Evolutionary conservation across 2,329 filamentous ascomycete species (phyloP).

Genomic region (Microthyrium microscopicum): DNA sequence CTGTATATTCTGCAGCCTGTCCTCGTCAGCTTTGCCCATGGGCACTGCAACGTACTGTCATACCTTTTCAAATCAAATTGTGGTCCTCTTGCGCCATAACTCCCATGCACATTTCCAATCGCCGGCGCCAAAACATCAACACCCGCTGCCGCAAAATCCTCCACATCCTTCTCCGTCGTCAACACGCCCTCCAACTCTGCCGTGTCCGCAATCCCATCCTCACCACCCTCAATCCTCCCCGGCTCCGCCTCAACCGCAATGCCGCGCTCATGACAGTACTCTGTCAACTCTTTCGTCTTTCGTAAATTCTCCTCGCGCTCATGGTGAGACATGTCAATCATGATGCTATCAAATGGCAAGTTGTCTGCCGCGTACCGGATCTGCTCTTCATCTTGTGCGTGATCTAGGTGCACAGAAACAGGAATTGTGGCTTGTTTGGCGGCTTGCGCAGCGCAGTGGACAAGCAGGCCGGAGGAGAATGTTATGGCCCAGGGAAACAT

Average conservation of each 20-base stretch:
- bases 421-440: slow-evolving; percentile 18
- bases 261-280: slow-evolving; percentile 45
- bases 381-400: slow-evolving; percentile 21
- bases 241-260: slow-evolving; percentile 50
- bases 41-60: not conserved
- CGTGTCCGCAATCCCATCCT: slow-evolving; percentile 58
- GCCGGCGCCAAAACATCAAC: slow-evolving; percentile 61
- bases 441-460: slow-evolving; percentile 21
- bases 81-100: slow-evolving; percentile 50
- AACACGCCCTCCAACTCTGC: slow-evolving; percentile 44
- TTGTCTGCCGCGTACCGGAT: slow-evolving; percentile 20
- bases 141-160: slow-evolving; percentile 53
- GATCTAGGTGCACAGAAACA: slow-evolving; percentile 22
- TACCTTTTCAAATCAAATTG: slow-evolving; percentile 15
- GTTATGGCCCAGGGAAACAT: slow-evolving; percentile 55
- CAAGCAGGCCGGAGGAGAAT: slow-evolving; percentile 33
- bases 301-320: slow-evolving; percentile 53
- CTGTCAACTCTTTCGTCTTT: slow-evolving; percentile 44
- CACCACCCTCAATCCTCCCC: slow-evolving; percentile 53
- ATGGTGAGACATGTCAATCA: slow-evolving; percentile 63
- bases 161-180: slow-evolving; percentile 52
- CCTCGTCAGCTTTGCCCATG: not conserved
- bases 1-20: not conserved
- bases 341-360: slow-evolving; percentile 48
- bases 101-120: slow-evolving; percentile 62